Conservation (phyloP, 106 monocot species). For the Posidonia australis region DNA sequence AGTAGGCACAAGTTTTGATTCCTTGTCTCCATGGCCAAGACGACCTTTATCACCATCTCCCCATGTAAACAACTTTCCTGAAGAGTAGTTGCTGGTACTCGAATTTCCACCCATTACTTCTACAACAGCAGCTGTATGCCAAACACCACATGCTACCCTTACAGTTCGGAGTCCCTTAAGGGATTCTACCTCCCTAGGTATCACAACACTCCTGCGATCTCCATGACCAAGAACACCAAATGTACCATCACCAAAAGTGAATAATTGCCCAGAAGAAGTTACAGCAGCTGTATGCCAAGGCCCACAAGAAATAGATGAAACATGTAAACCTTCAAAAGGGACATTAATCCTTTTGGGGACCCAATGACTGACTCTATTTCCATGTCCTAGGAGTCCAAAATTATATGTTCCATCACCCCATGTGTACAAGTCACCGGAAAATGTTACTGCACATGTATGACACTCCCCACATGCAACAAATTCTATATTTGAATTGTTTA, state of each 20-base stretch:
- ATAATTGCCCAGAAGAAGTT: constrained; percentile 62
- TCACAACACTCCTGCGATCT: constrained; percentile 43
- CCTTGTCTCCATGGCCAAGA: constrained; percentile 76
- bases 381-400: constrained; percentile 62
- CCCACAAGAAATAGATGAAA: constrained; percentile 71
- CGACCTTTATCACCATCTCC: constrained; percentile 77
- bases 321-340: constrained; percentile 58
- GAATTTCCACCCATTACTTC: constrained; percentile 67
- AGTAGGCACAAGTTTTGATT: constrained; percentile 61
- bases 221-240: constrained; percentile 89
- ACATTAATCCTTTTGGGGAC: constrained; percentile 65
- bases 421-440: constrained; percentile 69
- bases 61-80: constrained; percentile 78
- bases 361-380: constrained; percentile 62
- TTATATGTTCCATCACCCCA: constrained; percentile 74
- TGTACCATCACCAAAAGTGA: constrained; percentile 78
- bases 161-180: constrained; percentile 62
- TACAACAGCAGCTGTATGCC: constrained; percentile 84
- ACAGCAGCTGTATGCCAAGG: constrained; percentile 82
- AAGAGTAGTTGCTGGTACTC: constrained; percentile 52
- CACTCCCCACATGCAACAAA: constrained; percentile 82
- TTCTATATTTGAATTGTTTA: constrained; percentile 73
- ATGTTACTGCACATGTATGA: constrained; percentile 74
- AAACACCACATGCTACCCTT: constrained; percentile 71
- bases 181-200: constrained; percentile 66